Evolutionary conservation across 768 basidiomycete species (phyloP), one percentile per base, ranked within the genome.

Genomic region (Lanmaoa rubissima): DNA sequence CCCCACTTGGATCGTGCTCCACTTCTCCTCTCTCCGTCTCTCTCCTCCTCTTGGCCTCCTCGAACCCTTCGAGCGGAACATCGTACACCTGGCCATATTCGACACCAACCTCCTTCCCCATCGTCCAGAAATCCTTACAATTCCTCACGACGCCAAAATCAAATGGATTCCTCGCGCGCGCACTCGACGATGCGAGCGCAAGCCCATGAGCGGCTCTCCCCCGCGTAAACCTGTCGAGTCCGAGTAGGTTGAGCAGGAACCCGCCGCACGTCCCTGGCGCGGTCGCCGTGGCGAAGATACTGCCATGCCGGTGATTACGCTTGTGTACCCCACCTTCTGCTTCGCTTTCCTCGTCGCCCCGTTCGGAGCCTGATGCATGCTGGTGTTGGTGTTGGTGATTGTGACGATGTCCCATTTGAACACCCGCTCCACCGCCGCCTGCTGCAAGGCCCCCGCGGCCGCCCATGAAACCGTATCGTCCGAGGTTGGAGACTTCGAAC

Each of bases 401-500:
- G 64, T 90, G 87, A n/a, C 81, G 79, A 67, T 90, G 88, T 3
- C 91, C 88, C 87, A 90, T 89, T 69, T 93, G 91, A 17, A 84
- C 77, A 19, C 77, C 76, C 7, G 88, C 76, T 52, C 79, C 83
- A 4, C 69, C 69, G 8, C 83, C 78, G 8, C 77, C 76, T 19
- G 90, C 77, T 38, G 80, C 83, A 3, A 85, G 82, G 19, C 84
- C 84, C 0, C 86, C 90, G 40, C 92, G 85, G 0, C 95, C 95
- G 38, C 97, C 96, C 93, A 99, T 96, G 76, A 87, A 98, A 13
- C 97, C 96, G 66, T 87, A 98, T 45, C 96, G 83, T 4, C 96
- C 94, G 3, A 98, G 84, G 67, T 99, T 99, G 57, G 87, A 88
- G 4, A 98, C 92, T 68, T 99, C 96, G 53, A 95, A 81, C 0